Conservation (phyloP, 352 stramenopile genomes). For the Phytophthora quininea region DNA sequence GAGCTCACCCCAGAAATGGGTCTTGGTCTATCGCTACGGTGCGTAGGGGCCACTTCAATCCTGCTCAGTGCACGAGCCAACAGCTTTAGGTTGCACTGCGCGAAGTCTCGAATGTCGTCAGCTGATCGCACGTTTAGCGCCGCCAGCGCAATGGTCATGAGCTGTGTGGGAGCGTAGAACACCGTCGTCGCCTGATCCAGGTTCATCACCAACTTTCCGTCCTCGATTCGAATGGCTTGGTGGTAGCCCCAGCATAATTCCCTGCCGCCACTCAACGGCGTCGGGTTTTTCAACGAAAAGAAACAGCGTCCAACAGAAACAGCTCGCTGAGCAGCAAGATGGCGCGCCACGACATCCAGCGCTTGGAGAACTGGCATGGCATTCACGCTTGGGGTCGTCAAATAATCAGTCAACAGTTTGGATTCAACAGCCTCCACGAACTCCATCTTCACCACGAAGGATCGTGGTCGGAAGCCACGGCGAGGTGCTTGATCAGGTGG, state of each 20-base stretch:
- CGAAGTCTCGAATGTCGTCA: conserved; percentile 32
- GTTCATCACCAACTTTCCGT: conserved; percentile 56
- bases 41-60: neutral
- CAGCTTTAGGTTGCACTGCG: conserved; percentile 25
- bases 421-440: conserved; percentile 47
- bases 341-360: conserved; percentile 54
- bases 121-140: conserved; percentile 26
- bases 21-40: conserved; percentile 25
- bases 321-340: conserved; percentile 43
- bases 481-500: conserved; percentile 2
- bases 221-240: conserved; percentile 41
- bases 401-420: conserved; percentile 37
- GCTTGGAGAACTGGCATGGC: conserved; percentile 53
- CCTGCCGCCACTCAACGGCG: conserved; percentile 47
- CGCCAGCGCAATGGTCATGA: conserved; percentile 46
- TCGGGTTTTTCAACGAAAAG: conserved; percentile 55
- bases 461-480: conserved; percentile 31
- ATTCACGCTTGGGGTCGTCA: conserved; percentile 44
- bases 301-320: conserved; percentile 59
- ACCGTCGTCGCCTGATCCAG: conserved; percentile 60
- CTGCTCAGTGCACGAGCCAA: conserved; percentile 8
- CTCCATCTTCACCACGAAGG: conserved; percentile 61
- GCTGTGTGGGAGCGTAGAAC: conserved; percentile 45
- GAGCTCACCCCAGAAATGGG: conserved; percentile 44
- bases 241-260: conserved; percentile 29